These are phyloP conservation scores for Chlorella vulgaris DNA, from an alignment of 139 green algal species.

Conservation along the genomic window DNA sequence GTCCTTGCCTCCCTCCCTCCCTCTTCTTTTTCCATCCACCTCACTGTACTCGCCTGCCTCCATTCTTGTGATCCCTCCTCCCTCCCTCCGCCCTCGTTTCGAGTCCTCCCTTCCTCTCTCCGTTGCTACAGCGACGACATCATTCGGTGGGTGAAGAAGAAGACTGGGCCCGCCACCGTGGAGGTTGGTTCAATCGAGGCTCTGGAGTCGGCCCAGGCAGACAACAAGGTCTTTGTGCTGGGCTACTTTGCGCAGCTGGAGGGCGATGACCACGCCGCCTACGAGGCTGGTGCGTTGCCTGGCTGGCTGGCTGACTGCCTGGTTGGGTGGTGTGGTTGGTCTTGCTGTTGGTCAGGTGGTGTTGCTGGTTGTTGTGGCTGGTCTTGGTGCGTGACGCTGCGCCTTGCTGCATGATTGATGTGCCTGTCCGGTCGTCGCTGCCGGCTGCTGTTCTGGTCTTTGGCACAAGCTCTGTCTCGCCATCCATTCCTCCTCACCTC, in stretches of 20 bases:
- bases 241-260: slow-evolving; percentile 77
- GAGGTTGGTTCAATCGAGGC: slow-evolving; percentile 54
- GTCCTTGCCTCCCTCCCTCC: too few species aligned
- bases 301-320: neutral
- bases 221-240: slow-evolving; percentile 60
- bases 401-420: too few species aligned
- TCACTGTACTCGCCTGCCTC: too few species aligned
- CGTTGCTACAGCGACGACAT: slow-evolving; percentile 70
- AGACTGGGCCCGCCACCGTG: slow-evolving; percentile 79
- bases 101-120: neutral
- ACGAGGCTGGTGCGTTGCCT: slow-evolving; percentile 42
- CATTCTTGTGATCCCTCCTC: too few species aligned
- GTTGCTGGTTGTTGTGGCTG: too few species aligned
- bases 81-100: too few species aligned
- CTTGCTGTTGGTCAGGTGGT: neutral
- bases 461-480: too few species aligned
- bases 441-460: too few species aligned
- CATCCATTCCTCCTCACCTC: too few species aligned
- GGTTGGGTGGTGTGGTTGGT: neutral
- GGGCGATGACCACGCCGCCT: slow-evolving; percentile 66
- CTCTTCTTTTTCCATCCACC: too few species aligned
- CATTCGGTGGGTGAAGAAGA: slow-evolving; percentile 87
- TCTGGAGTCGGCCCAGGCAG: slow-evolving; percentile 53
- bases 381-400: too few species aligned
- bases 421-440: too few species aligned